A percentile compares a stretch with the other conserved stretches of the same genome.
Evolutionary conservation across 176 grass and related monocot genomes (phyloP).

Genomic region (Pharus latifolius): DNA sequence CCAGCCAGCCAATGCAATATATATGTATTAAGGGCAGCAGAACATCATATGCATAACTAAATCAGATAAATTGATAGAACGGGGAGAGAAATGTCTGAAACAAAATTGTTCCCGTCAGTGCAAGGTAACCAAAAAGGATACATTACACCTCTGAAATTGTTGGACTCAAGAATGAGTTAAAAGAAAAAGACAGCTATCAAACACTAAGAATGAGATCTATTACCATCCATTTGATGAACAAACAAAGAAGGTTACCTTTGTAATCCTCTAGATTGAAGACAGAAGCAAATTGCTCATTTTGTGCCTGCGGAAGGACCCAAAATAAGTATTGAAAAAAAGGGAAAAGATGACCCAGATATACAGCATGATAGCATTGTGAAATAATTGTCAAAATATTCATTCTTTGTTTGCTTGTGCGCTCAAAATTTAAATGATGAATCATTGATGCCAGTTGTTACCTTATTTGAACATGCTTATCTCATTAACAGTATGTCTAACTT

Average conservation of each 20-base stretch:
- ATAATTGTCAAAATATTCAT: neutral
- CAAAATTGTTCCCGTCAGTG: neutral
- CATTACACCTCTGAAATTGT: neutral
- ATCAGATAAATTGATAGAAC: conserved; percentile 12
- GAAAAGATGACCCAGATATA: conserved; percentile 1
- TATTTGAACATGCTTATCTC: neutral
- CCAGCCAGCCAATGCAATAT: neutral
- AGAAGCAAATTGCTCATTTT: conserved; percentile 78
- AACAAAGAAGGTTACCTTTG: conserved; percentile 49
- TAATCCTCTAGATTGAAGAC: conserved; percentile 93
- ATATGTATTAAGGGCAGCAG: neutral
- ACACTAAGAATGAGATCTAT: neutral
- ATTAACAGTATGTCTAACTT: neutral
- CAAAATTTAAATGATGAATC: conserved; percentile 1
- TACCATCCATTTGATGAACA: neutral
- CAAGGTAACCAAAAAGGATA: neutral
- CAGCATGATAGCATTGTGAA: neutral
- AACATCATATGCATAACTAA: neutral
- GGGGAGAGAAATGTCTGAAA: neutral
- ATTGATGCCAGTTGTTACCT: neutral
- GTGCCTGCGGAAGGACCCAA: conserved; percentile 47
- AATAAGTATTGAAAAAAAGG: neutral
- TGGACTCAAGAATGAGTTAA: neutral
- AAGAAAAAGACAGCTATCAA: neutral
- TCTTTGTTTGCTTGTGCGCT: neutral